Base-by-base conservation (phyloP, 2,329 filamentous ascomycete species). In the Talaromyces pinophilus region DNA sequence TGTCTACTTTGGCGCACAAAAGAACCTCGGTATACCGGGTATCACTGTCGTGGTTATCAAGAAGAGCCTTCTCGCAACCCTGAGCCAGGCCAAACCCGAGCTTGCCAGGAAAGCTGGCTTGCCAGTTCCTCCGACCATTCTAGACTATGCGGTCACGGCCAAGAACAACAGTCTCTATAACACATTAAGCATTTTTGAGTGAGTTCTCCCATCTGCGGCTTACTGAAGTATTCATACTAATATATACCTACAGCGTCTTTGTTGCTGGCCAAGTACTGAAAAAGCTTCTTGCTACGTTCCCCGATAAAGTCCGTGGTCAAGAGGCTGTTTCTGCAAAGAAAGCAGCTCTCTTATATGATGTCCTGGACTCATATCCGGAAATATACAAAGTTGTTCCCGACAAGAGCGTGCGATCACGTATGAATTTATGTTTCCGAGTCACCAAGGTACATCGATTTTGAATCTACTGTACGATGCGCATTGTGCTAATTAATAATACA, bases 111-210 rank as follows among this genome's bases (percentile, higher is more conserved):
- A 88, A 67, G 86, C 97, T 10, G 88, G 90, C 62, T 70, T 82
- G 3, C 80, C 79, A 11, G 76, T 76, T 0, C 93, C 94, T 2
- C 65, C 65, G 1, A 86, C 92, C 19, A 86, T 97, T 52, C 82
- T 98, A 59, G 87, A 92, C 70, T 98, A 94, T 75, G 89, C 92
- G 69, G 92, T 87, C 0, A 90, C 95, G 70, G 90, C 91, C 48
- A 96, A 96, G 84, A 96, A 96, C 82, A 95, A 96, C 82, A 95
- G 91, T 72, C 85, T 98, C 33, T 98, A 98, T 83, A 98, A 98
- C 80, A 98, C 94, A 0, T 82, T 98, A 11, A 93, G 92, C 73
- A 96, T 98, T 74, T 97, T 98, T 74, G 93, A 94, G 65, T 67
- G 52, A 38, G 60, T 52, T 77, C 91, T 97, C 44, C 2, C 19